Evolutionary conservation across 805 yeast genomes (phyloP).

Genomic region (Nadsonia fulvescens): DNA sequence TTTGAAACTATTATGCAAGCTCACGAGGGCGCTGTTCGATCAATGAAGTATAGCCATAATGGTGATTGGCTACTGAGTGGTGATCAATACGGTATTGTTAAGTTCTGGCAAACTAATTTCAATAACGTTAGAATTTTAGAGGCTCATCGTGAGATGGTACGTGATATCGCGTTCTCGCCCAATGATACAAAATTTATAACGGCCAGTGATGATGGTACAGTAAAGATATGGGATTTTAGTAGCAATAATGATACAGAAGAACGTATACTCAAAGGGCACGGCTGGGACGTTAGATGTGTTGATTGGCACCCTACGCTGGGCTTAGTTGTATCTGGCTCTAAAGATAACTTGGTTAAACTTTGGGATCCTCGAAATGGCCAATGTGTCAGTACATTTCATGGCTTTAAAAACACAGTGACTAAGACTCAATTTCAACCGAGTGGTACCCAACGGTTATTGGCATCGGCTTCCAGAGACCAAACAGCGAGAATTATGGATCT

Average conservation of each 20-base stretch:
- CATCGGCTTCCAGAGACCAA: slow-evolving; percentile 77
- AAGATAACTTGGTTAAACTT: slow-evolving; percentile 78
- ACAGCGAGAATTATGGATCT: slow-evolving; percentile 79
- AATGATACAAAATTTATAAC: slow-evolving; percentile 85
- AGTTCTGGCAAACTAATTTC: slow-evolving; percentile 96
- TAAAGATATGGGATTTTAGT: slow-evolving; percentile 82
- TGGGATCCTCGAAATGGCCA: slow-evolving; percentile 85
- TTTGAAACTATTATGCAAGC: slow-evolving; percentile 98
- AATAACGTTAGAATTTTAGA: slow-evolving; percentile 69
- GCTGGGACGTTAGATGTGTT: slow-evolving; percentile 95
- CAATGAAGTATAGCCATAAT: slow-evolving; percentile 66
- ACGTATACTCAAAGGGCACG: slow-evolving; percentile 68
- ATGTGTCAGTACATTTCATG: slow-evolving; percentile 67
- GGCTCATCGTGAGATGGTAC: slow-evolving; percentile 65
- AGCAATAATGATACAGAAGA: slow-evolving; percentile 78
- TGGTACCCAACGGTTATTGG: slow-evolving; percentile 55
- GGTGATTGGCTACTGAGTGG: slow-evolving; percentile 93
- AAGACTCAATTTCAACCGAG: slow-evolving; percentile 71
- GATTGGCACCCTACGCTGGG: slow-evolving; percentile 94
- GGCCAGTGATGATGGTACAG: slow-evolving; percentile 77
- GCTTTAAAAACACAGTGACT: slow-evolving; percentile 87
- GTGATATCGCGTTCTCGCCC: slow-evolving; percentile 81
- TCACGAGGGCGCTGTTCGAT: slow-evolving; percentile 76
- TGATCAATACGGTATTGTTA: slow-evolving; percentile 78
- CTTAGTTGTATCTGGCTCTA: slow-evolving; percentile 78